phyloP scores from a whole-genome alignment of 1,139 yeast species.

The Kluyveromyces sp. region DNA sequence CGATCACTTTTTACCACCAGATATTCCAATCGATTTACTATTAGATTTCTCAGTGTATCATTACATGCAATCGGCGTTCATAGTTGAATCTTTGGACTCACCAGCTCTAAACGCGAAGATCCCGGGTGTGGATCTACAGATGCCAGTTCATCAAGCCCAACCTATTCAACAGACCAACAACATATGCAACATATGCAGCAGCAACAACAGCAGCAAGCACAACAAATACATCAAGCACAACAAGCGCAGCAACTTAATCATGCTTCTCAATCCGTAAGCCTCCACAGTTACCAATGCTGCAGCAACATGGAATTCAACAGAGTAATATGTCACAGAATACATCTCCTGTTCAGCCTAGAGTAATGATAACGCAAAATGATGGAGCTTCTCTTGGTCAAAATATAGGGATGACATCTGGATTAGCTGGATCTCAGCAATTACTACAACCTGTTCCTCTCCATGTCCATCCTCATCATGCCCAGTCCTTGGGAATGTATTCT shows the following conservation, averaged over 20 bases:
- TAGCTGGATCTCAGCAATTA: neutral
- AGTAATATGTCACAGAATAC: neutral
- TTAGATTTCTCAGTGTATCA: constrained; percentile 15
- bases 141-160: neutral
- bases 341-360: neutral
- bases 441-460: constrained; percentile 1
- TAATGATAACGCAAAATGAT: neutral
- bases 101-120: constrained; percentile 4
- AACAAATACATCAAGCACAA: neutral
- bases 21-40: constrained; percentile 17
- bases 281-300: constrained; percentile 1
- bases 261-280: neutral
- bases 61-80: constrained; percentile 10
- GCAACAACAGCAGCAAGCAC: neutral
- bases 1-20: constrained; percentile 9
- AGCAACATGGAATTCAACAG: neutral
- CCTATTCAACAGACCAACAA: neutral
- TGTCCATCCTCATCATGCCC: constrained; percentile 2
- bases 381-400: neutral
- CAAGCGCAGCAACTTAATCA: neutral
- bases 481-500: constrained; percentile 1
- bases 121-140: constrained; percentile 3
- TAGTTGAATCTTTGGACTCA: constrained; percentile 4
- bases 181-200: neutral
- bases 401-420: neutral